Evolutionary conservation across 495 filamentous ascomycete genomes (phyloP).

Genomic region (Rhypophila decipiens): DNA sequence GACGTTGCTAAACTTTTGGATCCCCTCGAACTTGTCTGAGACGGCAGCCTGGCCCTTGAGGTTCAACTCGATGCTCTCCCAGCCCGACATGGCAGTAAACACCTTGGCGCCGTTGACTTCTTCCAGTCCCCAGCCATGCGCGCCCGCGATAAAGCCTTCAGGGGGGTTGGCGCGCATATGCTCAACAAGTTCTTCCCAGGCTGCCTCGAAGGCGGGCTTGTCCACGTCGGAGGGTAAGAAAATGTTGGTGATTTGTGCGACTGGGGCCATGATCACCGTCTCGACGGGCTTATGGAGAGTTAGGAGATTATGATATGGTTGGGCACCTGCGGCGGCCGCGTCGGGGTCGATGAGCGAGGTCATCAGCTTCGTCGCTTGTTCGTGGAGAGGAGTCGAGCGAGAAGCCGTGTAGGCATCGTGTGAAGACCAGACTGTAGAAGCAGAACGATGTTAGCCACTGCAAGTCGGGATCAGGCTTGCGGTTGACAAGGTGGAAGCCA

Average conservation of each 20-base stretch:
- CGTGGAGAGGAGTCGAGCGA: slow-evolving; percentile 2
- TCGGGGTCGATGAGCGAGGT: slow-evolving; percentile 8
- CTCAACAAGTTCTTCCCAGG: neutral
- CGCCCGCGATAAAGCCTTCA: slow-evolving; percentile 11
- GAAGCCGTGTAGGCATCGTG: slow-evolving; percentile 3
- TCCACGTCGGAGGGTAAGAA: slow-evolving; percentile 8
- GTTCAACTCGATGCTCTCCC: slow-evolving; percentile 11
- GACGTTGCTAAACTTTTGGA: slow-evolving; percentile 8
- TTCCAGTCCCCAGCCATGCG: slow-evolving; percentile 13
- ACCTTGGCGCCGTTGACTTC: slow-evolving; percentile 11
- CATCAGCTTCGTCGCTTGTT: slow-evolving; percentile 1
- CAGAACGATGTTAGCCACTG: neutral
- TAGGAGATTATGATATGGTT: slow-evolving; percentile 11
- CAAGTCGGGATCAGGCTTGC: neutral
- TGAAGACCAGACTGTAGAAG: slow-evolving; percentile 11
- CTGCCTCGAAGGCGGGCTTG: slow-evolving; percentile 10
- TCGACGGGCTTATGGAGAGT: slow-evolving; percentile 7
- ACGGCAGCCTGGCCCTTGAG: slow-evolving; percentile 4
- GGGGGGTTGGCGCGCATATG: slow-evolving; percentile 2
- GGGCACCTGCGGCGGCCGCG: neutral
- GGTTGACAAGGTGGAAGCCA: neutral
- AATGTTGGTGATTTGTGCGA: slow-evolving; percentile 8
- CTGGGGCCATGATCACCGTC: slow-evolving; percentile 7
- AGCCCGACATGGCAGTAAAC: slow-evolving; percentile 8
- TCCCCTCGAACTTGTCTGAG: slow-evolving; percentile 7